Evolutionary conservation across 441 rosid species (phyloP), one percentile per base, ranked within the genome.

Genomic region (Omphalea diandra): DNA sequence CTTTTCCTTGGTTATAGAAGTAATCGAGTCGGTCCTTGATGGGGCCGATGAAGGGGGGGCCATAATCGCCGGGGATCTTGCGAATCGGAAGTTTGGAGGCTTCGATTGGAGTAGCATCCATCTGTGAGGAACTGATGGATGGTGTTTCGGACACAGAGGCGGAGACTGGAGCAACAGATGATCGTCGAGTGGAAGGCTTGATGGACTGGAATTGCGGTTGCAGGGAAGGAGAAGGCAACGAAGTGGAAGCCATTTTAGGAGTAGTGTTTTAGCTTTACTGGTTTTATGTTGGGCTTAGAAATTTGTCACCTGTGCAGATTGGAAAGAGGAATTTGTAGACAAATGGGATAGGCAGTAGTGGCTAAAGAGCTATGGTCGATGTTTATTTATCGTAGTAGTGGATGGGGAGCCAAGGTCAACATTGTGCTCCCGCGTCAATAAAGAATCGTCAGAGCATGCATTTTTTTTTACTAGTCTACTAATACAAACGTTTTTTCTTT

Each of bases 1-100:
- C 88, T 17, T 83, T 73, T 2, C 92, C 92, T 63, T 85, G 91
- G 64, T 84, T 84, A 74, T 91, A 87, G 75, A 93, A 93, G 73
- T 79, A 93, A 61, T 87, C 98, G 0, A 76, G 69, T 0, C 96
- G 90, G 59, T 93, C 98, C 29, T 76, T 86, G 17, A 88, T 41
- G 2, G 98, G 90, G 17, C 98, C 96, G 1, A 89, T 10, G 0
- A 88, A 32, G 8, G 96, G 97, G 26, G 83, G 73, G 47, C 98
- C 98, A 67, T 86, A 82, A 72, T 76, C 82, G 2, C 98, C 98
- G 0, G 97, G 98, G 59, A 93, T 79, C 59, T 72, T 49, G 41
- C 85, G 82, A 80, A 90, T 65, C 31, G 96, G 94, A 11, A 84
- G 93, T 50, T 85, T 76, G 32, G 75, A 41, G 46, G 80, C 46